Evolutionary conservation across 805 yeast species (phyloP).

Genomic region (Kurtzmaniella cleridarum): DNA sequence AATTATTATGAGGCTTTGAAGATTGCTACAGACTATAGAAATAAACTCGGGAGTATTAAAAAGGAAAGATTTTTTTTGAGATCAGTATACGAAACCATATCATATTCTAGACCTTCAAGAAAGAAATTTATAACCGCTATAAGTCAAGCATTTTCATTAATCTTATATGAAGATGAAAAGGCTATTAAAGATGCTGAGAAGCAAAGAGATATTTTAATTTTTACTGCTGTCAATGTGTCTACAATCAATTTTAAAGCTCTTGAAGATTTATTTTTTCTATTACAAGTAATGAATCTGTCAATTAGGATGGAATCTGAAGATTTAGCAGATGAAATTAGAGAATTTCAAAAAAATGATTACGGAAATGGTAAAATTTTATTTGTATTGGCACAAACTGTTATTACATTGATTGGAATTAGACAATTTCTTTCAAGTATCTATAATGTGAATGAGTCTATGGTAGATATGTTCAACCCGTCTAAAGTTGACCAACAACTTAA

Average conservation of each 20-base stretch:
- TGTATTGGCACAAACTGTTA: conserved; percentile 7
- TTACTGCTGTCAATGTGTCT: conserved; percentile 34
- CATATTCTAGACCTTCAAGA: conserved; percentile 31
- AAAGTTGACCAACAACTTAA: conserved; percentile 29
- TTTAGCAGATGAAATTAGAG: conserved; percentile 17
- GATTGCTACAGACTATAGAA: conserved; percentile 45
- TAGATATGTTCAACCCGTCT: conserved; percentile 23
- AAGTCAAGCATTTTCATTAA: conserved; percentile 11
- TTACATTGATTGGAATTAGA: conserved; percentile 13
- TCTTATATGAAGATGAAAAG: conserved; percentile 6
- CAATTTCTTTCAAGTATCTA: conserved; percentile 15
- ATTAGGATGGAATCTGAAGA: conserved; percentile 38
- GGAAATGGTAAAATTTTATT: neutral
- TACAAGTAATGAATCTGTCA: conserved; percentile 39
- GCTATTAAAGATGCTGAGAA: conserved; percentile 8
- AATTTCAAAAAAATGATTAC: too few species aligned
- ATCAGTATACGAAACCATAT: conserved; percentile 39
- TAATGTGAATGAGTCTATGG: conserved; percentile 14
- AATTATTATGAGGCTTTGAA: conserved; percentile 60
- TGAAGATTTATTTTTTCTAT: conserved; percentile 48
- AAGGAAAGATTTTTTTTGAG: conserved; percentile 30
- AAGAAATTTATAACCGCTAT: conserved; percentile 34
- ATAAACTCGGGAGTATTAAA: conserved; percentile 12
- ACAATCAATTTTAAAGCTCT: conserved; percentile 32
- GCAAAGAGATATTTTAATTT: conserved; percentile 18